These are phyloP conservation scores for Blastocladiella emersonii DNA, from an alignment of 371 early-diverging fungal genomes.

Conservation along the genomic window DNA sequence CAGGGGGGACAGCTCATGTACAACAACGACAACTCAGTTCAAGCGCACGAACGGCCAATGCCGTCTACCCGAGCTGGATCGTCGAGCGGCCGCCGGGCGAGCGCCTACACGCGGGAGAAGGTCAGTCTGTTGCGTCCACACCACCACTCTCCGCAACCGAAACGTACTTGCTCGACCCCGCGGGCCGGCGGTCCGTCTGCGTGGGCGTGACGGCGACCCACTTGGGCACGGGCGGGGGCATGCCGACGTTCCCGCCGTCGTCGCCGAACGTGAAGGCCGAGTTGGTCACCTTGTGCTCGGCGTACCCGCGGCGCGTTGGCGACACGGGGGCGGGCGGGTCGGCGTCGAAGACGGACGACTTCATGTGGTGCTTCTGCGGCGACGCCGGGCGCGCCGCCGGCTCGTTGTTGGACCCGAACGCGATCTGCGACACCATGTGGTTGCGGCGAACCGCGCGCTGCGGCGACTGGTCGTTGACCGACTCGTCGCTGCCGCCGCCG, in stretches of 20 bases:
- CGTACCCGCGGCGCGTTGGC: not conserved
- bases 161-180: not conserved
- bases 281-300: not conserved
- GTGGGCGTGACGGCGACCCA: not conserved
- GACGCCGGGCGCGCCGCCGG: not conserved
- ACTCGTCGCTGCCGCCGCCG: not conserved
- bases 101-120: not conserved
- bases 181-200: not conserved
- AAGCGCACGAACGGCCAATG: too few relatives aligned
- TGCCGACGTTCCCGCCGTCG: not conserved
- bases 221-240: not conserved
- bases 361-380: not conserved
- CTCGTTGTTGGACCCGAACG: too few relatives aligned
- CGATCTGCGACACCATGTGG: not conserved
- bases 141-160: too few relatives aligned
- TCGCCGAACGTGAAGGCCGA: not conserved
- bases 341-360: not conserved
- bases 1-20: too few relatives aligned
- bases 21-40: too few relatives aligned
- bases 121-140: too few relatives aligned
- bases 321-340: not conserved
- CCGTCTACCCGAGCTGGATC: not conserved
- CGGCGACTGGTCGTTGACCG: too few relatives aligned
- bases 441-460: too few relatives aligned
- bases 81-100: not conserved